Conservation (phyloP, 495 filamentous ascomycete genomes). For the Jackrogersella minutella region DNA sequence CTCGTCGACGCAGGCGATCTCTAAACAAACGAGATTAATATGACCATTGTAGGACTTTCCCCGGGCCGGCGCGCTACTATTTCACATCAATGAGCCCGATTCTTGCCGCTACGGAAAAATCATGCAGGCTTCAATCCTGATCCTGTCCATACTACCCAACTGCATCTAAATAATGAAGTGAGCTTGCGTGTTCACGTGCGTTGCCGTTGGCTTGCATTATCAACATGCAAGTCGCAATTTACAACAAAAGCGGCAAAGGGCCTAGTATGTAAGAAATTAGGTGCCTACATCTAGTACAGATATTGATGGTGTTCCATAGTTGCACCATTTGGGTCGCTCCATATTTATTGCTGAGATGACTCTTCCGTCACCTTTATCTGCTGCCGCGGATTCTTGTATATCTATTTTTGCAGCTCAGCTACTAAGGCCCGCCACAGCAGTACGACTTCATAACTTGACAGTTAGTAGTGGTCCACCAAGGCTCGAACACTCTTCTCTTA, state of each 20-base stretch:
- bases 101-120: slow-evolving; percentile 8
- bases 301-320: slow-evolving; percentile 3
- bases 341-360: not conserved
- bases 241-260: slow-evolving; percentile 13
- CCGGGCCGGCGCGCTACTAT: not conserved
- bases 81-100: not conserved
- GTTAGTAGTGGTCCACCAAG: not conserved
- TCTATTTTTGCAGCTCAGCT: not conserved
- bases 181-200: slow-evolving; percentile 34
- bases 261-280: slow-evolving; percentile 10
- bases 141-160: slow-evolving; percentile 30
- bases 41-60: slow-evolving; percentile 8
- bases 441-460: not conserved
- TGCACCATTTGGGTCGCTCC: slow-evolving; percentile 3
- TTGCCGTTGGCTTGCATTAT: slow-evolving; percentile 27
- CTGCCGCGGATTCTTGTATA: not conserved
- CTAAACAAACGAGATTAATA: not conserved
- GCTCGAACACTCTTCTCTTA: not conserved
- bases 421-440: slow-evolving; percentile 3
- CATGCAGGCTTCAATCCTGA: slow-evolving; percentile 33
- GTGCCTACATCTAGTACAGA: slow-evolving; percentile 27
- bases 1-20: not conserved
- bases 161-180: slow-evolving; percentile 15
- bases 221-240: slow-evolving; percentile 16
- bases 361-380: not conserved